Evolutionary conservation across 2,329 filamentous ascomycete genomes (phyloP), one percentile per base, ranked within the genome.

Genomic region (Lecanicillium sp.): DNA sequence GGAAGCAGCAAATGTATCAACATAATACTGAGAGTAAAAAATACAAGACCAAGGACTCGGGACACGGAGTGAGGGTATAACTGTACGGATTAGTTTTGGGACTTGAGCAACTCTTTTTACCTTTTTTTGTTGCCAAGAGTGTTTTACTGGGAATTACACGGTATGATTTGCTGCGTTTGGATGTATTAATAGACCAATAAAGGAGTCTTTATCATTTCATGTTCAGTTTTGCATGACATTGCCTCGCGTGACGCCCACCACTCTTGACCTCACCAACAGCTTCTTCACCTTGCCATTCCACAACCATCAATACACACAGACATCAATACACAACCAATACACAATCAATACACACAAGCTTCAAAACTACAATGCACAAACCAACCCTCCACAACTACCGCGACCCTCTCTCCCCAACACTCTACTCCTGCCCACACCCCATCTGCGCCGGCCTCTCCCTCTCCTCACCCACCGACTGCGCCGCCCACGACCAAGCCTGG

Each of bases 11-110:
- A 15, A 36, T 36, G 40, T 42, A 41, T 40, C 35, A 44, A 44
- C 38, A 42, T 43, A 36, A 34, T 41, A 40, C 35, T 27, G 37
- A 22, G 17, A 30, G n/a, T n/a, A n/a, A n/a, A n/a, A n/a, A n/a
- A n/a, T n/a, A n/a, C n/a, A n/a, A n/a, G n/a, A n/a, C n/a, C n/a
- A 17, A 31, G 17, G 29, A 22, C 17, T 29, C 17, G 38, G 38
- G 31, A 19, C n/a, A n/a, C 15, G 37, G 41, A 40, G 33, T 33
- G 37, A 37, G 36, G 36, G 34, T 15, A 12, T 39, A 25, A 20
- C 14, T 18, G 31, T 17, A 33, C 27, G 3, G 18, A 20, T 17
- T 33, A 9, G n/a, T 17, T 33, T 18, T 33, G 10, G n/a, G n/a
- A 7, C 15, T 27, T 27, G 7, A 30, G n/a, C n/a, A n/a, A n/a